These are phyloP conservation scores for Porphyra umbilicalis DNA, from an alignment of 31 red algal species.

Conservation along the genomic window DNA sequence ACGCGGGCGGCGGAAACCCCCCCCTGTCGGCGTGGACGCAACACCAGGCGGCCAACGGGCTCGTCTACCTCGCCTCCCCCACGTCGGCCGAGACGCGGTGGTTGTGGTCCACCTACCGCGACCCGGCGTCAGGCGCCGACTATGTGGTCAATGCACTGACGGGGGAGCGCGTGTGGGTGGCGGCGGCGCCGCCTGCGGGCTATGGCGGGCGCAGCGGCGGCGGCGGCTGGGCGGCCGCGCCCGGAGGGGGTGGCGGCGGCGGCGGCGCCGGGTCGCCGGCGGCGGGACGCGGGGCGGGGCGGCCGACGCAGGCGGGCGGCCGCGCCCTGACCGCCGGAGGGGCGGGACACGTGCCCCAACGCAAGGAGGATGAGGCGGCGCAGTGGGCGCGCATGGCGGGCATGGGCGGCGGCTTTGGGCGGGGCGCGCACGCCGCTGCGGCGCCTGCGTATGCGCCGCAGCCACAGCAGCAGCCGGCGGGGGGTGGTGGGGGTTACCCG, in stretches of 20 bases:
- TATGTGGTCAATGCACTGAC: slow-evolving; percentile 70
- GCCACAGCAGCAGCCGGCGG: neutral
- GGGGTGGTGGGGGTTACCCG: too few relatives aligned
- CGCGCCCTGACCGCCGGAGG: neutral
- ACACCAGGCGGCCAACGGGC: slow-evolving; percentile 49
- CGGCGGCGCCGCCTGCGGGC: slow-evolving; percentile 5
- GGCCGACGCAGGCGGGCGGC: neutral
- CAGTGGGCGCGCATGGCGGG: neutral
- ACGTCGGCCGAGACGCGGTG: slow-evolving; percentile 42
- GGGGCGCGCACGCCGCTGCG: neutral
- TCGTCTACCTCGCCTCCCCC: slow-evolving; percentile 66
- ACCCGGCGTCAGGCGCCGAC: slow-evolving; percentile 34
- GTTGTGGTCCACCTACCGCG: slow-evolving; percentile 55
- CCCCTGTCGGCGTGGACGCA: slow-evolving; percentile 40
- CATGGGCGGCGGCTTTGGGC: neutral
- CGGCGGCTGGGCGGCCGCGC: neutral
- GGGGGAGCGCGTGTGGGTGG: slow-evolving; percentile 53
- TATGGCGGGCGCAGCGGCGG: neutral
- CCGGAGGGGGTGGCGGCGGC: neutral
- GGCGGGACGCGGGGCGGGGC: neutral
- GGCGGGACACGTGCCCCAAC: neutral
- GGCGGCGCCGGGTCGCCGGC: too few relatives aligned
- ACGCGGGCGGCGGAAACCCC: neutral
- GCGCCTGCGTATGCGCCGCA: neutral
- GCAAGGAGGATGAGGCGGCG: neutral